These are phyloP conservation scores for Apiospora marii DNA, from an alignment of 2,329 filamentous ascomycete genomes.

Conservation along the genomic window DNA sequence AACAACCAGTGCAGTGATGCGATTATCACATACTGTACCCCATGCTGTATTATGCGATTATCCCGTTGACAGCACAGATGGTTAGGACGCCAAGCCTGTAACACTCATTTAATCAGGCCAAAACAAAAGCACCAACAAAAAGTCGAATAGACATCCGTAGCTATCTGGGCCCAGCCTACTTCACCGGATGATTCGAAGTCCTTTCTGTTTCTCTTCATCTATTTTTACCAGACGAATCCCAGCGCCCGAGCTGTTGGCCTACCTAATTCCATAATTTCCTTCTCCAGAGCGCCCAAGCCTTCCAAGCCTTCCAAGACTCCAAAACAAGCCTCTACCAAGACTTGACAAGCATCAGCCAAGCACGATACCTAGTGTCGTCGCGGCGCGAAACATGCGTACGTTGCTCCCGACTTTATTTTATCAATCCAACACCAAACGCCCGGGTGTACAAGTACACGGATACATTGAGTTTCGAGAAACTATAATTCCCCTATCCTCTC, in stretches of 20 bases:
- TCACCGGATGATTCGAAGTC: not conserved
- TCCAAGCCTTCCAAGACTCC: not conserved
- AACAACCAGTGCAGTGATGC: not conserved
- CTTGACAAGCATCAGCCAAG: constrained; percentile 11
- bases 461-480: not conserved
- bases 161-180: not conserved
- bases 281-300: not conserved
- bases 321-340: constrained; percentile 20
- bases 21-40: not conserved
- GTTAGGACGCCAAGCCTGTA: constrained; percentile 14
- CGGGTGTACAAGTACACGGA: not conserved
- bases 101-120: constrained; percentile 16
- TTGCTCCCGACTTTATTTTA: not conserved
- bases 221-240: not conserved
- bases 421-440: not conserved
- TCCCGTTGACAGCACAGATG: not conserved
- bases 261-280: not conserved
- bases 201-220: constrained; percentile 2
- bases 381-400: constrained; percentile 13
- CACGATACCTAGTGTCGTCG: not conserved
- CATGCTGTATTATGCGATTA: not conserved
- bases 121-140: constrained; percentile 21
- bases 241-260: not conserved
- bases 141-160: not conserved
- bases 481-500: not conserved